A percentile compares a stretch with the other conserved stretches of the same genome.
phyloP scores from a whole-genome alignment of 2,329 filamentous ascomycete species.

The Trichoderma harzianum region DNA sequence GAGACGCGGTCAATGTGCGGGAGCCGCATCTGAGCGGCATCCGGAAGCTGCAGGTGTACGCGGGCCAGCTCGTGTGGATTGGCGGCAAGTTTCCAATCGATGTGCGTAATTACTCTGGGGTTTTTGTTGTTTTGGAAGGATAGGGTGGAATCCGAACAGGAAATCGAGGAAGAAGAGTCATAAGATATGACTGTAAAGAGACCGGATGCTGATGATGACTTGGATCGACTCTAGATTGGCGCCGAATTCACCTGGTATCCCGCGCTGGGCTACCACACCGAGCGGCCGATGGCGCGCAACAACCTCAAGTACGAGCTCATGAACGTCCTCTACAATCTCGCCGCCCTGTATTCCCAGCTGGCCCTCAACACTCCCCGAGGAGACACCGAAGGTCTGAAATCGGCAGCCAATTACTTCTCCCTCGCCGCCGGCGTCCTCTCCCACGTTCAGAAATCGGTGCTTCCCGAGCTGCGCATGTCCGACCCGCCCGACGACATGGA shows the following conservation, averaged over 20 bases:
- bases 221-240: conserved; percentile 62
- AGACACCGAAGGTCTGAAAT: conserved; percentile 78
- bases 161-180: neutral
- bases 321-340: conserved; percentile 90
- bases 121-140: neutral
- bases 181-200: neutral
- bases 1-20: conserved; percentile 81
- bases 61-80: conserved; percentile 89
- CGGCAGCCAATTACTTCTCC: conserved; percentile 86
- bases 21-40: conserved; percentile 87
- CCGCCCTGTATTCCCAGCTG: conserved; percentile 88
- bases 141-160: neutral
- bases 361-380: conserved; percentile 75
- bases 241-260: conserved; percentile 97
- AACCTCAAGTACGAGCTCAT: conserved; percentile 80
- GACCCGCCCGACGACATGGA: conserved; percentile 96
- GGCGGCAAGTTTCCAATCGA: conserved; percentile 95
- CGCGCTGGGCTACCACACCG: conserved; percentile 83
- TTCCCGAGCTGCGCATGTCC: conserved; percentile 77
- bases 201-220: neutral
- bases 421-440: conserved; percentile 78
- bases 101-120: conserved; percentile 41
- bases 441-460: conserved; percentile 70
- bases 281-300: conserved; percentile 64
- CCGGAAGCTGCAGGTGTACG: conserved; percentile 84